Conservation (phyloP, 2,329 filamentous ascomycete species). For the Cladorrhinum sp. region DNA sequence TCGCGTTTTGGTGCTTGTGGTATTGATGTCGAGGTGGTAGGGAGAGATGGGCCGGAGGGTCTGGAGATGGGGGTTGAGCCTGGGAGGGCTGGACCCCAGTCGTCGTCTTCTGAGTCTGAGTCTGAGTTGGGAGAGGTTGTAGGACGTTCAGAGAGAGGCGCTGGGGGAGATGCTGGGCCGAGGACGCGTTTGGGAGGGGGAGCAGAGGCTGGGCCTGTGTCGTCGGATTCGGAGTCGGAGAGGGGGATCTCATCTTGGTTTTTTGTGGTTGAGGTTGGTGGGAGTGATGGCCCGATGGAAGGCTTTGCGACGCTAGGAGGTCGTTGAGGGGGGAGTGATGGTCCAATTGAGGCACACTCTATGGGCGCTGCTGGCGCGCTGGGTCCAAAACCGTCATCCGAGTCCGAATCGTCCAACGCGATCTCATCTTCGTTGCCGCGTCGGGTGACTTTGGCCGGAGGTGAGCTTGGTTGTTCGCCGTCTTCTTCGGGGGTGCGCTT, state of each 20-base stretch:
- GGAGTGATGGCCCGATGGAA: slow-evolving; percentile 26
- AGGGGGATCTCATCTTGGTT: slow-evolving; percentile 44
- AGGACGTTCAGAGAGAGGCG: slow-evolving; percentile 39
- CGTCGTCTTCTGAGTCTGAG: slow-evolving; percentile 43
- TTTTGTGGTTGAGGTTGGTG: slow-evolving; percentile 19
- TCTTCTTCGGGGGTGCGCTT: slow-evolving; percentile 52
- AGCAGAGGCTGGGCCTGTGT: slow-evolving; percentile 32
- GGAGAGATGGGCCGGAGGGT: slow-evolving; percentile 37
- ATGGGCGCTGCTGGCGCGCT: slow-evolving; percentile 23
- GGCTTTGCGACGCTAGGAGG: not conserved
- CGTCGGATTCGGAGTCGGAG: slow-evolving; percentile 34
- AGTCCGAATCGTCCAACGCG: slow-evolving; percentile 41
- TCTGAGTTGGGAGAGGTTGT: slow-evolving; percentile 31
- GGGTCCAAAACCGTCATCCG: slow-evolving; percentile 42
- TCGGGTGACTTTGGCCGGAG: slow-evolving; percentile 46
- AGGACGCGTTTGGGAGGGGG: slow-evolving; percentile 32
- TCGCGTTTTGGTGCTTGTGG: slow-evolving; percentile 63
- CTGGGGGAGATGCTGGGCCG: slow-evolving; percentile 45
- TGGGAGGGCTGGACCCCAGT: slow-evolving; percentile 60
- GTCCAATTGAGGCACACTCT: slow-evolving; percentile 9
- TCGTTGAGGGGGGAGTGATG: slow-evolving; percentile 14
- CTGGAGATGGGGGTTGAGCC: slow-evolving; percentile 43
- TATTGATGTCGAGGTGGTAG: slow-evolving; percentile 28
- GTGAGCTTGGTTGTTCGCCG: slow-evolving; percentile 37
- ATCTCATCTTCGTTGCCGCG: slow-evolving; percentile 52